phyloP scores from a whole-genome alignment of 2,329 filamentous ascomycete genomes.

The Clonostachys rosea region DNA sequence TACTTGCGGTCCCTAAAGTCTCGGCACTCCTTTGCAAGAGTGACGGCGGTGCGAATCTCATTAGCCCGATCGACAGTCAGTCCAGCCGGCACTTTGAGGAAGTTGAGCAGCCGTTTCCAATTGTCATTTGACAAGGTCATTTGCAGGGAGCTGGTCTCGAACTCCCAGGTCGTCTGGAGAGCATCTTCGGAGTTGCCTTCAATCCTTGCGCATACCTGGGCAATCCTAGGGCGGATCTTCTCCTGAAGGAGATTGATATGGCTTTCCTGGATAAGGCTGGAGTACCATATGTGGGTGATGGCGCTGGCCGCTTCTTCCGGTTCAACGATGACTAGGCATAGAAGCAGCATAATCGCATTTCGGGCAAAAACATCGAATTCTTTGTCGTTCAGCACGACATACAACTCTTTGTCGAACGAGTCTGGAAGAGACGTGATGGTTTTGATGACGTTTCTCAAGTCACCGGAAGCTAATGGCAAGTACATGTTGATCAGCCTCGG shows the following conservation, averaged over 20 bases:
- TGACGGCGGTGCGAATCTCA: background rate
- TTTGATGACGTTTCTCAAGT: slow-evolving; percentile 34
- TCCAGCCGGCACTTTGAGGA: background rate
- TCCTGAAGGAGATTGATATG: slow-evolving; percentile 4
- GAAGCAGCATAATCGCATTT: slow-evolving; percentile 31
- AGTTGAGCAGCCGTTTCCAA: background rate
- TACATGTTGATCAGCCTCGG: background rate
- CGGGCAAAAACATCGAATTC: slow-evolving; percentile 18
- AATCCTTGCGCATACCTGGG: background rate
- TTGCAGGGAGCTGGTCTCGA: background rate
- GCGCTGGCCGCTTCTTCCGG: slow-evolving; percentile 2
- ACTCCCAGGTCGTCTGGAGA: background rate
- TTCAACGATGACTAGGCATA: slow-evolving; percentile 1
- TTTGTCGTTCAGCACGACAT: background rate
- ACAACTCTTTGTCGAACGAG: slow-evolving; percentile 13
- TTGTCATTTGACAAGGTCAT: slow-evolving; percentile 2
- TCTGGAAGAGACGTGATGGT: slow-evolving; percentile 24
- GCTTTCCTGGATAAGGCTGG: slow-evolving; percentile 1
- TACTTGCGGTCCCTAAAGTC: background rate
- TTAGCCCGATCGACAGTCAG: background rate
- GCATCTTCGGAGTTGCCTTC: background rate
- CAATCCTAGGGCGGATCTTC: slow-evolving; percentile 5
- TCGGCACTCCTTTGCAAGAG: background rate
- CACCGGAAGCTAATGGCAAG: slow-evolving; percentile 30
- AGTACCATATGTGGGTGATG: slow-evolving; percentile 8